Evolutionary conservation across 2,329 filamentous ascomycete species (phyloP), one percentile per base, ranked within the genome.

Genomic region (Fusarium xylarioides): DNA sequence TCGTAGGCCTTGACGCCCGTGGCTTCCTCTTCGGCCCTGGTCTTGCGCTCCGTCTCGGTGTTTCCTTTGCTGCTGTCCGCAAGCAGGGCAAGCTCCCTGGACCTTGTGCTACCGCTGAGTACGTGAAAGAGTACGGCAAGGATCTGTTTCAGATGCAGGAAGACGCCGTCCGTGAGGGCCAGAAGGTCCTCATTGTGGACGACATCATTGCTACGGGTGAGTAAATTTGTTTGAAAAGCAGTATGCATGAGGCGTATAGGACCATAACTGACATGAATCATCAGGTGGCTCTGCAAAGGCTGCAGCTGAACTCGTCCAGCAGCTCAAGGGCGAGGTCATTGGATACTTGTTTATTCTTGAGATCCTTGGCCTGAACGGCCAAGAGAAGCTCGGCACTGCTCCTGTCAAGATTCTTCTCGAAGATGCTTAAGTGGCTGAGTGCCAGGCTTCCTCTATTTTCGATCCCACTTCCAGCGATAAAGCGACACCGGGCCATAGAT

Each of bases 131-230:
- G 84, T 99, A 99, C 80, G 96, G 96, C 73, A 89, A 91, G 83
- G 96, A 99, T 82, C 92, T 92, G 81, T 98, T 99, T 86, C 94
- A 98, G 88, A 97, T 99, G 87, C 96, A 99, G 86, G 86, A 89
- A 75, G 95, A 93, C 82, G 92, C 92, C 49, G 91, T 99, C 79
- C 91, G 93, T 85, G 88, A 90, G 57, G 95, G 95, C 40, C 94
- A 97, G 85, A 95, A 92, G 82, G 95, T 97, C 65, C 86, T 99
- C 71, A 89, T 99, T 74, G 95, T 99, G 37, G 96, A 99, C 83
- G 96, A 99, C 82, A 97, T 99, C 80, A 98, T 99, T 85, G 96
- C 96, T 64, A 99, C 96, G 74, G 95, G 95, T 97, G 87, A 82
- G 92, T 85, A 60, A 38, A 44, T 21, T 35, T 30, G 15, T 19